Percentiles rank a stretch among this genome's conserved stretches.
phyloP scores from a whole-genome alignment of 306 rosid genomes.

The Acacia crassicarpa region DNA sequence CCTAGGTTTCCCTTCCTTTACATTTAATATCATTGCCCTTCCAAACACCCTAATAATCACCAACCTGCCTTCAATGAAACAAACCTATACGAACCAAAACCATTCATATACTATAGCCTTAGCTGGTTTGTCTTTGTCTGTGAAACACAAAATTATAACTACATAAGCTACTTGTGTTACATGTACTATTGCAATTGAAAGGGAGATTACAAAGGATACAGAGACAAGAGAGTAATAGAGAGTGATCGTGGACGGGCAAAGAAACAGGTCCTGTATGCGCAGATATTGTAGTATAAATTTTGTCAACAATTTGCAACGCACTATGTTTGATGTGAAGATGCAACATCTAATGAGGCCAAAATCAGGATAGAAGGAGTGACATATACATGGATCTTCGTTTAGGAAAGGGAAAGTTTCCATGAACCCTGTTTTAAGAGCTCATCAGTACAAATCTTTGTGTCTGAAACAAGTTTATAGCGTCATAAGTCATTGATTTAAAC shows the following conservation, averaged over 20 bases:
- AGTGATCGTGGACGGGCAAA: neutral
- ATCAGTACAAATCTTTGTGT: neutral
- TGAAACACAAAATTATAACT: neutral
- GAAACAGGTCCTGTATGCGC: neutral
- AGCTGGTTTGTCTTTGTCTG: neutral
- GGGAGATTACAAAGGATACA: neutral
- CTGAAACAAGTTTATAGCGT: neutral
- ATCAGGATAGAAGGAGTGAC: constrained; percentile 23
- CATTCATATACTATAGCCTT: neutral
- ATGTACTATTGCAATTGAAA: neutral
- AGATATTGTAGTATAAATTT: neutral
- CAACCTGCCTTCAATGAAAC: constrained; percentile 37
- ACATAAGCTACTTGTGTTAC: neutral
- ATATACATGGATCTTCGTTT: constrained; percentile 48
- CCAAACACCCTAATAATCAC: neutral
- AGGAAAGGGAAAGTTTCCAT: neutral
- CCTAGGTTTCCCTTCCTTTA: constrained; percentile 7
- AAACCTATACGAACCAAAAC: constrained; percentile 24
- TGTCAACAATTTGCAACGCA: neutral
- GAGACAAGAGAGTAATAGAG: neutral
- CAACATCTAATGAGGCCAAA: constrained; percentile 24
- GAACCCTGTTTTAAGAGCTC: neutral
- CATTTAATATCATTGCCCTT: constrained; percentile 35
- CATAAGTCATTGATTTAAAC: neutral
- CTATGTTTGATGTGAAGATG: constrained; percentile 12